Evolutionary conservation across 140 eudicot species (phyloP), one percentile per base, ranked within the genome.

Genomic region (Flaveria floridana): DNA sequence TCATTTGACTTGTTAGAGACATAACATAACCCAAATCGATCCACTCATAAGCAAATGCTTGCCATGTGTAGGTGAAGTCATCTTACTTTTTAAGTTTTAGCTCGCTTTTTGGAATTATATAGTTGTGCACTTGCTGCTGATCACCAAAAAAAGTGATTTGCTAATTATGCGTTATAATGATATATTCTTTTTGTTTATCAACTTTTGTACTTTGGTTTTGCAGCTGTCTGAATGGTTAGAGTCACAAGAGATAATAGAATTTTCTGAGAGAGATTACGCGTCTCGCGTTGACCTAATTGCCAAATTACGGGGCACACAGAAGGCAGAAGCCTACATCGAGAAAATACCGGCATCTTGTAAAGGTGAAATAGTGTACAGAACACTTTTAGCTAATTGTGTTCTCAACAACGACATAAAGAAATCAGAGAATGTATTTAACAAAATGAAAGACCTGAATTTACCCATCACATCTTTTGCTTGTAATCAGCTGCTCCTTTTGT

Each of bases 171-270:
- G 5, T 65, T 55, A 9, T 64, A 23, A 44, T 26, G 21, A 52
- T 20, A 3, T 57, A 30, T 7, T 50, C 20, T 1, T 73, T 30
- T 65, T 34, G 7, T 58, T 8, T 62, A 28, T 72, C 7, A 18
- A 18, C 26, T 76, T 3, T 66, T 61, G 52, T 41, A 68, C 28
- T 65, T 44, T 10, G 2, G 18, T 80, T 19, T 76, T 78, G 80
- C 87, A 92, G 97, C 62, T 92, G 7, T 84, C 89, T 13, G 95
- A 92, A 76, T 87, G 95, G 91, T 8, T 84, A n/a, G 89, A 87
- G 44, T 70, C 82, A 50, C 81, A 51, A 2, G 77, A 83, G 50
- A 77, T 50, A 6, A 1, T 79, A 58, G 87, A 89, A 34, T 79
- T 87, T 50, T 13, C 19, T 6, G 94, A 87, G 59, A 71, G 83